Evolutionary conservation across 768 basidiomycete species (phyloP), one percentile per base, ranked within the genome.

Genomic region (Multifurca ochricompacta): DNA sequence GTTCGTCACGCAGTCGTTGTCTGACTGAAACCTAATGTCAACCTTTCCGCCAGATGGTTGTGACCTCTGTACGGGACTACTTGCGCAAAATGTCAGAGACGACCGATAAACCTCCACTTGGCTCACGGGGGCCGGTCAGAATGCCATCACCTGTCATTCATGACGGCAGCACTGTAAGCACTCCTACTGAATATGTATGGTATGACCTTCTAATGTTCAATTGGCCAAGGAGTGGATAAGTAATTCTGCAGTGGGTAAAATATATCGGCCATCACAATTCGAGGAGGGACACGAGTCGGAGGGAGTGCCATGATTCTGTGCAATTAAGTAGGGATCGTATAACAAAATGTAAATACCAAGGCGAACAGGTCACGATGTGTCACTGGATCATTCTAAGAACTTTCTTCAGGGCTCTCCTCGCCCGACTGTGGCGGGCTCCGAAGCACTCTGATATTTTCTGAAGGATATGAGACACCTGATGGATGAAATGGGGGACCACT

Each of bases 31-130:
- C 36, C 50, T 54, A 28, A 49, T 58, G 47, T 51, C 50, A 34
- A 21, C 27, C 18, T 42, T 6, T 27, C 14, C 31, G 6, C 25
- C 53, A 88, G 86, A 73, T 87, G 48, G 78, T 87, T 11, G 75
- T 78, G 4, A 79, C 71, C 2, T 78, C 83, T 2, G 70, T 90
- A 50, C 76, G 82, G 16, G 87, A 88, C 63, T 90, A 83, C 62
- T 61, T 88, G 63, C 76, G 74, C 60, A 90, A 87, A 64, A 69
- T 84, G 59, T 60, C 64, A 28, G 54, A 65, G 34, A 62, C 66
- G 13, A 47, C 43, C 27, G 58, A 56, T 0, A 55, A 62, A 25
- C 52, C 61, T 0, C 53, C 54, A 14, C 49, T 31, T 40, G 34
- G 30, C 23, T 14, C 48, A 43, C 57, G 50, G 9, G 49, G 39